phyloP scores from a whole-genome alignment of 2,329 filamentous ascomycete genomes.

The Albophoma yamanashiensis region DNA sequence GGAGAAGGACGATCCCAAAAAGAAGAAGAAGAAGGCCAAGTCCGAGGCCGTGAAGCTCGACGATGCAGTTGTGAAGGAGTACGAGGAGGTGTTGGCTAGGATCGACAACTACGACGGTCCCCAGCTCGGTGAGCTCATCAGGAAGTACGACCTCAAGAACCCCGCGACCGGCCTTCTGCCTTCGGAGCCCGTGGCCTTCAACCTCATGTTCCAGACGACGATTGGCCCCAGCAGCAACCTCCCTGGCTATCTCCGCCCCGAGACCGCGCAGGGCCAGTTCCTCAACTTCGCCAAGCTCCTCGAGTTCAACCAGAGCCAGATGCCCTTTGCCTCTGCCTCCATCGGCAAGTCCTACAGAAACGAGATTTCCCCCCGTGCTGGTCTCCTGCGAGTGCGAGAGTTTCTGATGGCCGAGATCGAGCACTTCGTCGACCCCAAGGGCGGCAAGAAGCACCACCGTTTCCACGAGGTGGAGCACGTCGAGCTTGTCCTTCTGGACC shows the following conservation, averaged over 20 bases:
- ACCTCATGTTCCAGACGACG: constrained; percentile 95
- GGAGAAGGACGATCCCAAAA: constrained; percentile 59
- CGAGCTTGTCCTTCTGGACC: constrained; percentile 75
- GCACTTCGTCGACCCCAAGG: constrained; percentile 90
- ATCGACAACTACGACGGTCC: constrained; percentile 93
- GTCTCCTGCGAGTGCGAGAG: constrained; percentile 87
- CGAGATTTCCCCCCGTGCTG: constrained; percentile 88
- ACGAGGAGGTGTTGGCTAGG: constrained; percentile 80
- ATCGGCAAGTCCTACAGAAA: constrained; percentile 98
- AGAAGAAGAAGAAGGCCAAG: constrained; percentile 88
- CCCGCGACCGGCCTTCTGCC: constrained; percentile 69
- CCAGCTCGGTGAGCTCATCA: constrained; percentile 78
- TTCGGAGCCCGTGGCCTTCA: constrained; percentile 78
- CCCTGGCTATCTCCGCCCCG: constrained; percentile 77
- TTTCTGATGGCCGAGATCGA: constrained; percentile 99
- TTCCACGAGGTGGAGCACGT: constrained; percentile 79
- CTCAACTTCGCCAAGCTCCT: constrained; percentile 93
- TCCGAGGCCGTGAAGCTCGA: constrained; percentile 75
- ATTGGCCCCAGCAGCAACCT: constrained; percentile 89
- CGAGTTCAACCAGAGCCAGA: constrained; percentile 87
- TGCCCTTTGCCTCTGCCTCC: constrained; percentile 95
- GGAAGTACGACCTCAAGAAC: constrained; percentile 85
- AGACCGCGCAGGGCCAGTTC: constrained; percentile 97
- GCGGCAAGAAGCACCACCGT: constrained; percentile 86
- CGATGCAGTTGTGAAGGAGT: constrained; percentile 77